A percentile compares a stretch with the other conserved stretches of the same genome.
These are phyloP conservation scores for Colletotrichum graminicola DNA, from an alignment of 2,329 filamentous ascomycete species.

Conservation along the genomic window DNA sequence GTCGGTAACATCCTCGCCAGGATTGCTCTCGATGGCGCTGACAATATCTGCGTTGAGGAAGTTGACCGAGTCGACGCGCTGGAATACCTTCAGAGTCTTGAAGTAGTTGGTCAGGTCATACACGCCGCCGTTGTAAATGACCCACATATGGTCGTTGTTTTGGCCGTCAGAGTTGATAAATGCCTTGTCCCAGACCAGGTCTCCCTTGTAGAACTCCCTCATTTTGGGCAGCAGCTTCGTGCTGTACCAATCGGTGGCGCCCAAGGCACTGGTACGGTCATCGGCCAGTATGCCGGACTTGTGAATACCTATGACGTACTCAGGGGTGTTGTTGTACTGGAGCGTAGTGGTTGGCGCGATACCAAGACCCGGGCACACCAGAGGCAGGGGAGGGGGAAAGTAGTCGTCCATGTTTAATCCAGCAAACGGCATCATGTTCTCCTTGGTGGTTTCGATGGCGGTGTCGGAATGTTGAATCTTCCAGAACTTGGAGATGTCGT, in stretches of 20 bases:
- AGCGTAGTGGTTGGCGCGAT: slow-evolving; percentile 68
- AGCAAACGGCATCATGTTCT: slow-evolving; percentile 81
- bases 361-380: slow-evolving; percentile 81
- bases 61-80: slow-evolving; percentile 68
- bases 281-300: slow-evolving; percentile 73
- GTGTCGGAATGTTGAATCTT: slow-evolving; percentile 85
- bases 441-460: slow-evolving; percentile 68
- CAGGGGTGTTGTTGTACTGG: slow-evolving; percentile 73
- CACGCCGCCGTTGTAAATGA: slow-evolving; percentile 79
- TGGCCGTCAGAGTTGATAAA: slow-evolving; percentile 75
- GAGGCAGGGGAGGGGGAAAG: slow-evolving; percentile 81
- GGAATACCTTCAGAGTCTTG: slow-evolving; percentile 73
- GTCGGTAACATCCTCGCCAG: slow-evolving; percentile 82
- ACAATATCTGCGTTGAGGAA: slow-evolving; percentile 80
- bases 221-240: slow-evolving; percentile 81
- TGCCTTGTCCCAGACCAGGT: slow-evolving; percentile 77
- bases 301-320: slow-evolving; percentile 71
- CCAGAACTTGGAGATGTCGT: slow-evolving; percentile 93
- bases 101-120: slow-evolving; percentile 97
- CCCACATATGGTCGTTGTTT: slow-evolving; percentile 79
- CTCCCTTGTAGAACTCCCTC: slow-evolving; percentile 87
- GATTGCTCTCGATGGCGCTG: slow-evolving; percentile 77
- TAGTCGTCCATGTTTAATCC: slow-evolving; percentile 87
- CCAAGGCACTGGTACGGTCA: slow-evolving; percentile 68
- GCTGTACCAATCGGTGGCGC: slow-evolving; percentile 81